A percentile compares a stretch with the other conserved stretches of the same genome.
Evolutionary conservation across 2,329 filamentous ascomycete species (phyloP).

Genomic region (Alternaria ethzedia): DNA sequence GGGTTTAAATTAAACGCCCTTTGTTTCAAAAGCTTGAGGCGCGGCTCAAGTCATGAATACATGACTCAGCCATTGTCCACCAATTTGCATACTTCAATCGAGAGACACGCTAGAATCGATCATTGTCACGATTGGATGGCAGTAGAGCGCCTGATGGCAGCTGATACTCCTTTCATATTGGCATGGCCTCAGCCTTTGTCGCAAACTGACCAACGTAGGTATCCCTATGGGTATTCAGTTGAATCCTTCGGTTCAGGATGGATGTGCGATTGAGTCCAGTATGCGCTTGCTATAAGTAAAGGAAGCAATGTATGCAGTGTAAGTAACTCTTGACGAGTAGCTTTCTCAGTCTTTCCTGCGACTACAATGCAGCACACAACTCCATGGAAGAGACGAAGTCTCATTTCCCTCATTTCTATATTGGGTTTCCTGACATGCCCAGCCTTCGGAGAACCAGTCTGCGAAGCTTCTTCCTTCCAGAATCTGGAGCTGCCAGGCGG

Average conservation of each 20-base stretch:
- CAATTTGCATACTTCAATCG: background rate
- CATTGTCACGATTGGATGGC: background rate
- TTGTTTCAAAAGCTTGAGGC: background rate
- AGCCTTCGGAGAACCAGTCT: background rate
- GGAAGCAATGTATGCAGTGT: background rate
- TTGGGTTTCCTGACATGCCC: background rate
- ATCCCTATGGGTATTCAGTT: background rate
- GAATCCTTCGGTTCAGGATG: background rate
- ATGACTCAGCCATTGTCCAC: background rate
- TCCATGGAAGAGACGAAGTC: background rate
- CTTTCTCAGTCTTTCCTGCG: background rate
- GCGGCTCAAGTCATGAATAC: background rate
- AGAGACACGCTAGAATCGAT: background rate
- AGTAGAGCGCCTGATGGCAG: background rate
- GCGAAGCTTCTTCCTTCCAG: slow-evolving; percentile 5
- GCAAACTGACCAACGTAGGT: background rate
- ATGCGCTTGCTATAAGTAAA: background rate
- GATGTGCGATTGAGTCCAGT: background rate
- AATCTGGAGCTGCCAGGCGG: background rate
- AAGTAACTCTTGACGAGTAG: background rate
- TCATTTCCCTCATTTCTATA: background rate
- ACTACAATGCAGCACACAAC: background rate
- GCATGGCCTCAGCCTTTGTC: background rate
- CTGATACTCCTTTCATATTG: background rate
- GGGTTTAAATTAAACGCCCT: background rate